A percentile compares a stretch with the other conserved stretches of the same genome.
Evolutionary conservation across 2,329 filamentous ascomycete species (phyloP).

Genomic region (Aspergillus vadensis): DNA sequence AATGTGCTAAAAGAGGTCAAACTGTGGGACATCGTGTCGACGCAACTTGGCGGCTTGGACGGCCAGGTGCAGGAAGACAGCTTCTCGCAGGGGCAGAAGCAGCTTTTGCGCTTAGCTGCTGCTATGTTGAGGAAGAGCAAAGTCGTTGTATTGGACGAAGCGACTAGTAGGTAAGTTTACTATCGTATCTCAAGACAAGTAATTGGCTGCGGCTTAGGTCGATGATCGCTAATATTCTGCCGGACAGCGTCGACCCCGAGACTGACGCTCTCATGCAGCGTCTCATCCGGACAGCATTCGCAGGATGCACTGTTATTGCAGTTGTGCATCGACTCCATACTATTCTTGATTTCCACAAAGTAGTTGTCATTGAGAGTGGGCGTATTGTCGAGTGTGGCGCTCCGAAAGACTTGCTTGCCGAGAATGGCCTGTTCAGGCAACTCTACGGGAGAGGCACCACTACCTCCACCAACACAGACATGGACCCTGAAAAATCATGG

Average conservation of each 20-base stretch:
- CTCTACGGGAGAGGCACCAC: neutral
- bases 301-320: neutral
- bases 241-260: neutral
- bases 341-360: neutral
- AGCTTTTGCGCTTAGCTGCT: neutral
- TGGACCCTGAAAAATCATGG: neutral
- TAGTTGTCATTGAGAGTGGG: neutral
- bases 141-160: conserved; percentile 4
- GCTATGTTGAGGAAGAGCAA: conserved; percentile 6
- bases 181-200: too few species aligned
- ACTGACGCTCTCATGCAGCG: conserved; percentile 4
- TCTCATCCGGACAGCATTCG: conserved; percentile 1
- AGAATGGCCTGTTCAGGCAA: neutral
- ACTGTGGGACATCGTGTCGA: conserved; percentile 7
- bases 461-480: neutral
- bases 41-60: neutral
- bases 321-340: conserved; percentile 1
- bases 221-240: neutral
- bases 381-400: neutral
- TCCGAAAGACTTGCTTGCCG: neutral
- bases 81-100: conserved; percentile 6
- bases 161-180: neutral
- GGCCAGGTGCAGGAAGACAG: neutral
- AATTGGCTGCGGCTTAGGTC: neutral
- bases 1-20: conserved; percentile 10